Conservation (phyloP, 1,284 basidiomycete genomes). For the Pseudozyma pruni region DNA sequence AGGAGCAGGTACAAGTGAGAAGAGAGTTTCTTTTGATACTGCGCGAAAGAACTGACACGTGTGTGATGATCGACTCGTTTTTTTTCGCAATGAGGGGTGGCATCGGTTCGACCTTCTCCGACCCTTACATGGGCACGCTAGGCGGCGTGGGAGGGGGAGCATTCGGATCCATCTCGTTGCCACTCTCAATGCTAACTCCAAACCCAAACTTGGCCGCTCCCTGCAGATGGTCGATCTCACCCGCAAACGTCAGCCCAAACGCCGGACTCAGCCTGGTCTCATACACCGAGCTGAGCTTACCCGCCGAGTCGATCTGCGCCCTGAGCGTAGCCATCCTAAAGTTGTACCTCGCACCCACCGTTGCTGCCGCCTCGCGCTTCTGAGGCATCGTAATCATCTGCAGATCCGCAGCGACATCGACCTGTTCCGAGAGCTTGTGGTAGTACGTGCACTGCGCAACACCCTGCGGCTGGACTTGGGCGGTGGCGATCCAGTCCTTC, state of each 20-base stretch:
- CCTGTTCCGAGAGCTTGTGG: conserved; percentile 93
- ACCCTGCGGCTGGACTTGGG: conserved; percentile 83
- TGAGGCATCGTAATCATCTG: conserved; percentile 77
- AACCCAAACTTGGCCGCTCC: conserved; percentile 90
- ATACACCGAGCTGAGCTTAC: conserved; percentile 89
- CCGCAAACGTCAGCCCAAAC: conserved; percentile 91
- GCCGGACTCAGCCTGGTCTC: conserved; percentile 96
- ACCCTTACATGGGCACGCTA: conserved; percentile 64
- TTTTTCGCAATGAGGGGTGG: no score
- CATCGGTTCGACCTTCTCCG: no score
- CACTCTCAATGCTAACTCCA: conserved; percentile 89
- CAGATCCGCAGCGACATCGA: conserved; percentile 97
- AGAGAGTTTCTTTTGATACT: no score
- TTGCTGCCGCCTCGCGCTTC: conserved; percentile 86
- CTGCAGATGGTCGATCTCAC: conserved; percentile 98
- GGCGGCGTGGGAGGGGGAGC: conserved; percentile 62
- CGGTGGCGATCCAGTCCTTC: conserved; percentile 78
- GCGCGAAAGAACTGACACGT: no score
- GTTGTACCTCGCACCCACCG: conserved; percentile 95
- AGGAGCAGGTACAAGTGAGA: no score
- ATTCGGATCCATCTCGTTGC: conserved; percentile 63
- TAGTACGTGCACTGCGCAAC: conserved; percentile 93
- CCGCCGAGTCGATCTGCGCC: conserved; percentile 61
- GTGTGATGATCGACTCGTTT: no score
- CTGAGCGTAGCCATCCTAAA: conserved; percentile 82